Percentiles rank a stretch among this genome's conserved stretches.
Evolutionary conservation across 305 asterid genomes (phyloP).

Genomic region (Vinca major): DNA sequence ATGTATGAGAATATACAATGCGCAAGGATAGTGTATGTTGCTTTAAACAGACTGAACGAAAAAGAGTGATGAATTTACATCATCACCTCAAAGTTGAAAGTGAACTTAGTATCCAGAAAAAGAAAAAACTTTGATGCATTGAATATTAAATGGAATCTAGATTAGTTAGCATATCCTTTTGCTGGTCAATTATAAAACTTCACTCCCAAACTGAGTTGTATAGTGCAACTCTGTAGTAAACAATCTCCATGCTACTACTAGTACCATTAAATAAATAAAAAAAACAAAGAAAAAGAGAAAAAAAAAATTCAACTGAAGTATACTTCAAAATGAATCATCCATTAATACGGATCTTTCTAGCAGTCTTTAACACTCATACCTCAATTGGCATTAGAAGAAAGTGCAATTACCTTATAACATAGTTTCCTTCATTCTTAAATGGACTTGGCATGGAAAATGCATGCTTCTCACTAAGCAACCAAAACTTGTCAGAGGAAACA

Average conservation of each 20-base stretch:
- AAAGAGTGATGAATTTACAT: not conserved
- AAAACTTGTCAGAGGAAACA: conserved; percentile 86
- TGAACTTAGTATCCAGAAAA: not conserved
- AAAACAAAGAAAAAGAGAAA: not conserved
- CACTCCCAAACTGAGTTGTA: not conserved
- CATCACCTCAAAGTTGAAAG: not conserved
- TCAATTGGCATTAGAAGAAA: conserved; percentile 8
- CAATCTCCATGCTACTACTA: not conserved
- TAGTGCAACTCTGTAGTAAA: not conserved
- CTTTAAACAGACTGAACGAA: not conserved
- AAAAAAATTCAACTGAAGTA: not conserved
- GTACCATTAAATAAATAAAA: not conserved
- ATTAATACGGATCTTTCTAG: conserved; percentile 4
- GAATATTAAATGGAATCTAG: not conserved
- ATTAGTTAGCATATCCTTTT: not conserved
- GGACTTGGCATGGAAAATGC: conserved; percentile 82
- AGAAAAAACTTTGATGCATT: not conserved
- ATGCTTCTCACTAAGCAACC: conserved; percentile 63
- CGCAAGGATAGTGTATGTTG: too few species aligned
- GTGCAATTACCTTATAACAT: conserved; percentile 68
- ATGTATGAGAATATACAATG: not conserved
- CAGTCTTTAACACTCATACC: not conserved
- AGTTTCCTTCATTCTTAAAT: conserved; percentile 76
- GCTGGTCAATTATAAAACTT: not conserved
- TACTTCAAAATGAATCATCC: not conserved